Percentiles rank a stretch among this genome's conserved stretches.
Conservation (phyloP, 1,139 yeast species). For the Hyphopichia pseudoburtonii region DNA sequence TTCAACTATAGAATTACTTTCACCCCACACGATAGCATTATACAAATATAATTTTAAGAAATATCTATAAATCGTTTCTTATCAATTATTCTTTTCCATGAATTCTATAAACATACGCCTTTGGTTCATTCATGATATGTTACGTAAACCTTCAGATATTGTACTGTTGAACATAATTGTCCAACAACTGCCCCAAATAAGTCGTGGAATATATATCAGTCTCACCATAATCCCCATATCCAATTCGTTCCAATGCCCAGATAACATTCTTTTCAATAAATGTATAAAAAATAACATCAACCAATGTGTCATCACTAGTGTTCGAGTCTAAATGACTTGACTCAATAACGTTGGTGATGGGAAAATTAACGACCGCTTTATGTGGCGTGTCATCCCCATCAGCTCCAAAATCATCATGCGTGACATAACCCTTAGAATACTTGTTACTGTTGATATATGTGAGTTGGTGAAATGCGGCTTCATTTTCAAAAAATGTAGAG, state of each 20-base stretch:
- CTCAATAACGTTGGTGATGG: conserved; percentile 77
- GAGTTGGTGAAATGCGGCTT: neutral
- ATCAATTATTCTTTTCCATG: no score
- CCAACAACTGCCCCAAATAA: conserved; percentile 36
- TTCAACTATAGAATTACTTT: conserved; percentile 67
- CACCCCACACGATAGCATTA: conserved; percentile 57
- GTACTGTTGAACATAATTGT: conserved; percentile 22
- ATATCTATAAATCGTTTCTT: no score
- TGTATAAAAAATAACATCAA: conserved; percentile 76
- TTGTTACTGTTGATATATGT: conserved; percentile 11
- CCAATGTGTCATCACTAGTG: conserved; percentile 23
- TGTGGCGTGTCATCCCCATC: conserved; percentile 92
- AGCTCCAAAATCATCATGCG: conserved; percentile 78
- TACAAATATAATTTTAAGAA: conserved; percentile 31
- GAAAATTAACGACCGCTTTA: conserved; percentile 54
- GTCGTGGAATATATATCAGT: conserved; percentile 30
- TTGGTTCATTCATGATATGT: no score
- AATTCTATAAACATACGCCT: no score
- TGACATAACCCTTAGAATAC: conserved; percentile 65
- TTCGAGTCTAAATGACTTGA: conserved; percentile 26
- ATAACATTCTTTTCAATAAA: conserved; percentile 66
- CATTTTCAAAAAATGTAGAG: neutral
- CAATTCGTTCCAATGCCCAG: conserved; percentile 50
- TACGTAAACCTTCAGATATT: conserved; percentile 9
- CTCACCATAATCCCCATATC: conserved; percentile 16